These are phyloP conservation scores for Xylariaceae sp. DNA, from an alignment of 2,329 filamentous ascomycete genomes.

Conservation along the genomic window DNA sequence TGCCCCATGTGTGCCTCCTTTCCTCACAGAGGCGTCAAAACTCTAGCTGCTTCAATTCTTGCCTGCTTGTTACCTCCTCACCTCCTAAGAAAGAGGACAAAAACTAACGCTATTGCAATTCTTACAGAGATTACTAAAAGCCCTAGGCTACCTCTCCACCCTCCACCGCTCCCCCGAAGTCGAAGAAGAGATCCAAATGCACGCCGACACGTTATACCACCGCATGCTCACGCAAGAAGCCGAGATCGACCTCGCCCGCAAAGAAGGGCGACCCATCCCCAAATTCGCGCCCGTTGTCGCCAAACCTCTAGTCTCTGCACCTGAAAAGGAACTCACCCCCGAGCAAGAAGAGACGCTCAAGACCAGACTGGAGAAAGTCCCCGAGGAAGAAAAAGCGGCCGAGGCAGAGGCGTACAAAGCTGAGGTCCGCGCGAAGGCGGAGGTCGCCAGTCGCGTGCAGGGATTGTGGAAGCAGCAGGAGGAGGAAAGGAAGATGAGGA, in stretches of 20 bases:
- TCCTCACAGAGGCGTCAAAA: no score
- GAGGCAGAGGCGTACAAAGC: constrained; percentile 63
- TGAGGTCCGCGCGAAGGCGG: constrained; percentile 57
- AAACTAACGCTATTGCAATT: constrained; percentile 2
- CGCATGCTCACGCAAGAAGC: constrained; percentile 80
- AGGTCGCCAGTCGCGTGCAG: constrained; percentile 55
- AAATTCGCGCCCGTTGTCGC: constrained; percentile 56
- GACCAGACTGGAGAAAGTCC: constrained; percentile 54
- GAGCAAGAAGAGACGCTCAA: constrained; percentile 50
- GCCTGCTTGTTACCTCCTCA: no score
- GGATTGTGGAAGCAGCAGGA: constrained; percentile 54
- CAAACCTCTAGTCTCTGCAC: constrained; percentile 20
- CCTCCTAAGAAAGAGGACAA: not conserved
- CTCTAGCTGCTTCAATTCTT: no score
- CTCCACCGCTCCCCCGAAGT: constrained; percentile 60
- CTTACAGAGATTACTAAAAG: constrained; percentile 75
- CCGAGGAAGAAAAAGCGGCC: constrained; percentile 53
- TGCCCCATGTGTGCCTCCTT: no score
- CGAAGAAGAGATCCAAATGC: constrained; percentile 91
- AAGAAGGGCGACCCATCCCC: constrained; percentile 55
- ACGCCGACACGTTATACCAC: constrained; percentile 86
- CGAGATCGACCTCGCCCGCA: constrained; percentile 65
- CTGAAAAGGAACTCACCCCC: constrained; percentile 33
- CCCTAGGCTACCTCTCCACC: constrained; percentile 77
- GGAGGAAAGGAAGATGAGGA: constrained; percentile 50